Base-by-base conservation (phyloP, 306 rosid species). In the Betula pendula region DNA sequence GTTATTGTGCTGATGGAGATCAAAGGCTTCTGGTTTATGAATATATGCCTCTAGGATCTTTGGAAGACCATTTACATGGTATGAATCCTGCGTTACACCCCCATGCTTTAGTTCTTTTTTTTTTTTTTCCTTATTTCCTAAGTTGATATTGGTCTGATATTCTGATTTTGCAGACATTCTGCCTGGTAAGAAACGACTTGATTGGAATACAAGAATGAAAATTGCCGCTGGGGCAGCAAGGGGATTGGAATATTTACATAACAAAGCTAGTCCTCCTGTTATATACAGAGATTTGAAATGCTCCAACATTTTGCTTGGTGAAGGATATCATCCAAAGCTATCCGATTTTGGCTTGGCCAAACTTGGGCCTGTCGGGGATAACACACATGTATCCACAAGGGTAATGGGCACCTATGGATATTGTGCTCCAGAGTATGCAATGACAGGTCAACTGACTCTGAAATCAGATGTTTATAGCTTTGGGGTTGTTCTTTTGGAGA, bases 1-100 rank as follows among this genome's bases (percentile, higher is more conserved):
- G 98, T 72, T 94, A 94, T 81, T 94, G 98, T 80, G 97, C 93
- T 78, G 98, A 92, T 79, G 98, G 97, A 77, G 97, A 92, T 88
- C 98, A 92, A 81, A 90, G 98, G 93, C 97, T 94, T 79, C 88
- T 94, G 62, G 90, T 94, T 83, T 94, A 94, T 82, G 96, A 94
- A 81, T 92, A 81, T 76, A 94, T 94, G 98, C 81, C 96, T 25
- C 81, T 94, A 65, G 98, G 98, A 80, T 89, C 95, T 74, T 87
- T 94, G 88, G 97, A 92, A 77, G 97, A 90, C 75, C 98, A 95
- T 86, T 86, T 95, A 72, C 89, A 90, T 68, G 97, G 98, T 92
- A 89, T 68, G 42, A 58, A 17, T 72, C 16, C 68, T 72, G 55
- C 25, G 24, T 50, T 38, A 38, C 6, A 38, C 14, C 76, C 82